Percentiles rank a stretch among this genome's conserved stretches.
These are phyloP conservation scores for Histomonas meleagridis DNA, from an alignment of 208 protist species.

Conservation along the genomic window DNA sequence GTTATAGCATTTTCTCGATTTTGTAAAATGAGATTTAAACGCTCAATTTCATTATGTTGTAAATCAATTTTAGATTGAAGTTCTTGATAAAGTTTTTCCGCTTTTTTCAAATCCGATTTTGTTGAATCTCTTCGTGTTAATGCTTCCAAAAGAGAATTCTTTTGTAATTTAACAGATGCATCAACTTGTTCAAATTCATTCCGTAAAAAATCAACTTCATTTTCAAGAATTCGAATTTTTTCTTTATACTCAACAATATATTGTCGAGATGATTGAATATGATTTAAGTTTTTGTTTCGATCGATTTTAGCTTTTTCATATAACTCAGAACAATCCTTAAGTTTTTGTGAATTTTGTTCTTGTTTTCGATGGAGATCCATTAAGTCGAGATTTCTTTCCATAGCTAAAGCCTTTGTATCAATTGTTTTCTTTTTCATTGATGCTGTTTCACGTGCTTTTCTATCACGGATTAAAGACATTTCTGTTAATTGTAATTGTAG, in stretches of 20 bases:
- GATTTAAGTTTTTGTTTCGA: neutral
- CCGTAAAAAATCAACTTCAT: neutral
- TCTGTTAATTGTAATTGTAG: neutral
- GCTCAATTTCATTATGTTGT: neutral
- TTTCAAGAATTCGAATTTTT: conserved; percentile 22
- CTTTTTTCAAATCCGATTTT: neutral
- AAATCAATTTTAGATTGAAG: conserved; percentile 27
- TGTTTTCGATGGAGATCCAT: neutral
- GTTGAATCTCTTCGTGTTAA: conserved; percentile 18
- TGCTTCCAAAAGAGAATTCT: neutral
- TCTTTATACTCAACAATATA: conserved; percentile 17
- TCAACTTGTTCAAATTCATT: neutral
- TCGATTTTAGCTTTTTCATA: conserved; percentile 22
- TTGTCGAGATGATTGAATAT: neutral
- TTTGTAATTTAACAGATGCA: neutral
- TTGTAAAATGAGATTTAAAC: neutral
- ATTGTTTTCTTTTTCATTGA: conserved; percentile 29
- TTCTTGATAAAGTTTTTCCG: neutral
- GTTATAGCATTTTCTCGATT: neutral
- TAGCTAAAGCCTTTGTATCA: neutral
- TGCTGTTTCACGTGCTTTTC: neutral
- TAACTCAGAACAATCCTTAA: neutral
- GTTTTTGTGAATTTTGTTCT: neutral
- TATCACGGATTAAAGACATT: neutral
- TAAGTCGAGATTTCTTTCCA: neutral